Evolutionary conservation across 1,284 basidiomycete species (phyloP).

Genomic region (Naganishia albida): DNA sequence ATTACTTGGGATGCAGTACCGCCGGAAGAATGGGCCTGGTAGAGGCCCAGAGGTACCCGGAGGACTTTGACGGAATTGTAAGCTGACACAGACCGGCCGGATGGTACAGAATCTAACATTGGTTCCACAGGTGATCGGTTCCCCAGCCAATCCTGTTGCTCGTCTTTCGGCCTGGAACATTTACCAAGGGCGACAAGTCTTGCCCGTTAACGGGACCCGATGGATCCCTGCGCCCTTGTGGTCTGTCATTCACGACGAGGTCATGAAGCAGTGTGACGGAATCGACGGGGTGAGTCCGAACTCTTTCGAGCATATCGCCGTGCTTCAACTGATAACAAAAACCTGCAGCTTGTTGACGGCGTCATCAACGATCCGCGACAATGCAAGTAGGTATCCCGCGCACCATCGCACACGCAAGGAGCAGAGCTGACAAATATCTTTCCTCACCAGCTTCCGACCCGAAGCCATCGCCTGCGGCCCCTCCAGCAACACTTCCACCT

Average conservation of each 20-base stretch:
- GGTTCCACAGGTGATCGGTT: constrained; percentile 10
- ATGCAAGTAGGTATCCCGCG: constrained; percentile 37
- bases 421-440: background rate
- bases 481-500: constrained; percentile 3
- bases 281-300: constrained; percentile 24
- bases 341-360: constrained; percentile 46
- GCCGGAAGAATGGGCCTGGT: constrained; percentile 18
- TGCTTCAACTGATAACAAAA: constrained; percentile 34
- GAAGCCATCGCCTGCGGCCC: constrained; percentile 15
- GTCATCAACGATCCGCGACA: constrained; percentile 50
- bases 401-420: background rate
- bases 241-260: constrained; percentile 24
- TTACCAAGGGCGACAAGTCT: constrained; percentile 21
- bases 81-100: background rate
- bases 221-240: constrained; percentile 21
- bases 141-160: constrained; percentile 20
- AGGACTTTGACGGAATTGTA: constrained; percentile 27
- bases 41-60: constrained; percentile 14
- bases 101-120: background rate
- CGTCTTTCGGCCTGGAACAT: constrained; percentile 16
- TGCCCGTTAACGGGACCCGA: constrained; percentile 22
- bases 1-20: constrained; percentile 22
- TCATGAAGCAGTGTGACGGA: constrained; percentile 29
- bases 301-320: background rate
- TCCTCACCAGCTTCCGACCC: constrained; percentile 17